Evolutionary conservation across 2,329 filamentous ascomycete species (phyloP).

Genomic region (Keithomyces neogunnii): DNA sequence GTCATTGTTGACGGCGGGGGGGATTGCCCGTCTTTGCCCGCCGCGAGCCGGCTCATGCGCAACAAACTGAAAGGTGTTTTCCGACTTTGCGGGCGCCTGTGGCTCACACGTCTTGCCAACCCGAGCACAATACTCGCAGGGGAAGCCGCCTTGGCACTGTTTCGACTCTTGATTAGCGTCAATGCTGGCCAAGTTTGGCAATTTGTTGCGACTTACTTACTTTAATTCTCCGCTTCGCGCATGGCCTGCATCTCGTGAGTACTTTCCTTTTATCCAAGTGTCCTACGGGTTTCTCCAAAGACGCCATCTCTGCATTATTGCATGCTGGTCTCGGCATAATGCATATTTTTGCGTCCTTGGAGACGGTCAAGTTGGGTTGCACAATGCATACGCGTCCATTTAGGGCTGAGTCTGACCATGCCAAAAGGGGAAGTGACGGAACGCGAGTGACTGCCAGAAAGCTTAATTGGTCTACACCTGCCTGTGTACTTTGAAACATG

Average conservation of each 20-base stretch:
- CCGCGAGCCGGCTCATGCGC: not conserved
- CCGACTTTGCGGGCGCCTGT: not conserved
- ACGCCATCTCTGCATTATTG: not conserved
- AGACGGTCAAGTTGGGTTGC: too few species aligned
- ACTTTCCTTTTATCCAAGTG: constrained; percentile 18
- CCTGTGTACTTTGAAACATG: too few species aligned
- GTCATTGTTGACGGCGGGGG: not conserved
- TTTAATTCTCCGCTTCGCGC: constrained; percentile 18
- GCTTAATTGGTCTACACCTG: too few species aligned
- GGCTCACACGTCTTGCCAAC: constrained; percentile 14
- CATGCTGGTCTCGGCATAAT: too few species aligned
- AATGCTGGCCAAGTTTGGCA: not conserved
- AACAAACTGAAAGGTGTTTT: not conserved
- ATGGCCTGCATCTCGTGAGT: constrained; percentile 16
- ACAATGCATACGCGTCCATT: too few species aligned
- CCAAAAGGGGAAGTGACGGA: too few species aligned
- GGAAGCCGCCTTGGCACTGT: constrained; percentile 17
- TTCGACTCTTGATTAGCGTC: not conserved
- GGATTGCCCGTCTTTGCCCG: not conserved
- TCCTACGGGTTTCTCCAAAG: constrained; percentile 12
- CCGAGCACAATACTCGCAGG: constrained; percentile 18
- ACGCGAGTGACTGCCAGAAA: too few species aligned
- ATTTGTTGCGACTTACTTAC: constrained; percentile 4
- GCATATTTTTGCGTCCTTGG: too few species aligned
- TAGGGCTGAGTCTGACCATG: too few species aligned